These are phyloP conservation scores for Pseudogymnoascus sp. DNA, from an alignment of 2,329 filamentous ascomycete genomes.

Conservation along the genomic window DNA sequence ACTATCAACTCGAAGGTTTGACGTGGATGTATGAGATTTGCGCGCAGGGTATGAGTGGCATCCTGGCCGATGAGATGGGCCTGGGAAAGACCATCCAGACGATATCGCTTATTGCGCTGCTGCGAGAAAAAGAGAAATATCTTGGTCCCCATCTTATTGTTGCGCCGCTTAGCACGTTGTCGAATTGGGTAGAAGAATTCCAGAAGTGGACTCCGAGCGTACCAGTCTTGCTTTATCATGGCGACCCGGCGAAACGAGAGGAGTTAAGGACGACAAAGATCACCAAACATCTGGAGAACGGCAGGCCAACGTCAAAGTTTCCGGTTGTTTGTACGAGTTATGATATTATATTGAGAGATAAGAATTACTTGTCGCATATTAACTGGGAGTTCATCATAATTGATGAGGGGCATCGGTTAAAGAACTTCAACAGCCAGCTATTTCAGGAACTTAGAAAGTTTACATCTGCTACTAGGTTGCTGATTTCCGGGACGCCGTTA, in stretches of 20 bases:
- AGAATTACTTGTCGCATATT: constrained; percentile 69
- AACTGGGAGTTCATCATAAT: constrained; percentile 98
- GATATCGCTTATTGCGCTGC: constrained; percentile 54
- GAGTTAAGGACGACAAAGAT: constrained; percentile 66
- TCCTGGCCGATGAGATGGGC: constrained; percentile 55
- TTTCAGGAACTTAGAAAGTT: constrained; percentile 86
- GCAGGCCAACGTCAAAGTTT: constrained; percentile 56
- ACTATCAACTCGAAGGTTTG: constrained; percentile 87
- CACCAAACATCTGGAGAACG: constrained; percentile 56
- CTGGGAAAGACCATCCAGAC: constrained; percentile 49
- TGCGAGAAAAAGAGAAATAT: constrained; percentile 79
- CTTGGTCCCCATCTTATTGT: constrained; percentile 83
- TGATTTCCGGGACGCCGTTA: constrained; percentile 90
- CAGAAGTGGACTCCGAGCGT: constrained; percentile 82
- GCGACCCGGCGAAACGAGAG: constrained; percentile 67
- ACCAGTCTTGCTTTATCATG: constrained; percentile 85
- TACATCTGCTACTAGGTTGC: constrained; percentile 76
- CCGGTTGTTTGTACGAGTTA: constrained; percentile 93
- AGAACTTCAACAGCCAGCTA: constrained; percentile 88
- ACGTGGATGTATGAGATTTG: constrained; percentile 74
- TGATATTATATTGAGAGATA: constrained; percentile 90
- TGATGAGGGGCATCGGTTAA: constrained; percentile 93
- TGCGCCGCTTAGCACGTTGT: constrained; percentile 81
- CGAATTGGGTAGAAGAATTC: constrained; percentile 95
- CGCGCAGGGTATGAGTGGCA: constrained; percentile 56